Percentiles rank a stretch among this genome's conserved stretches.
Evolutionary conservation across 2,329 filamentous ascomycete genomes (phyloP).

Genomic region (Hymenoscyphus salicellus): DNA sequence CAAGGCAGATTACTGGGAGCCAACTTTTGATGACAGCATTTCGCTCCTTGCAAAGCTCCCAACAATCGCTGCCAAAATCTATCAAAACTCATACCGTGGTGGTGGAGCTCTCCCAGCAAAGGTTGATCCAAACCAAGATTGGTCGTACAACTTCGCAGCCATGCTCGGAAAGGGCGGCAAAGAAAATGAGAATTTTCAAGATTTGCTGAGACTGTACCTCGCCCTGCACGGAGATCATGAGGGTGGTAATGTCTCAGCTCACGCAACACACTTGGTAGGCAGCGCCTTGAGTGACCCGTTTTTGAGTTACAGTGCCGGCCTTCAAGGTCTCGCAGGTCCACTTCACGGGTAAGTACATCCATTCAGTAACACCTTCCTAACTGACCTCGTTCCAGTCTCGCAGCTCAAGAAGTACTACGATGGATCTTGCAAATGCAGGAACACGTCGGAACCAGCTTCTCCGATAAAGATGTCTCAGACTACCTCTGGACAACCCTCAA

Average conservation of each 20-base stretch:
- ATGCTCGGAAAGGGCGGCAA: slow-evolving; percentile 89
- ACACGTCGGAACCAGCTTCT: slow-evolving; percentile 73
- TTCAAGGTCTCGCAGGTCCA: slow-evolving; percentile 93
- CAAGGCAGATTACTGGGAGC: slow-evolving; percentile 99
- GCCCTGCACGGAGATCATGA: slow-evolving; percentile 98
- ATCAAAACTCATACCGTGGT: slow-evolving; percentile 83
- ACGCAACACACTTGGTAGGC: slow-evolving; percentile 91
- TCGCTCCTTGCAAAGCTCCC: slow-evolving; percentile 92
- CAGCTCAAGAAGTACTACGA: slow-evolving; percentile 93
- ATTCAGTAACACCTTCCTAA: background rate
- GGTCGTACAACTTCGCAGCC: slow-evolving; percentile 97
- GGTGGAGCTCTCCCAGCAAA: slow-evolving; percentile 72
- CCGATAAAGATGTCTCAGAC: slow-evolving; percentile 75
- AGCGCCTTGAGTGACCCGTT: slow-evolving; percentile 93
- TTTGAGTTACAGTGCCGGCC: slow-evolving; percentile 91
- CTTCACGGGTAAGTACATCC: slow-evolving; percentile 63
- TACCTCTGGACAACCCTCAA: slow-evolving; percentile 94
- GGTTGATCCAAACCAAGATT: slow-evolving; percentile 83
- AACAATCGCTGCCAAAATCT: slow-evolving; percentile 94
- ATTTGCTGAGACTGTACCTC: slow-evolving; percentile 88
- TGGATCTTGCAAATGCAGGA: slow-evolving; percentile 98
- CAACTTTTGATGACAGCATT: slow-evolving; percentile 93
- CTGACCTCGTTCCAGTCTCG: slow-evolving; percentile 62
- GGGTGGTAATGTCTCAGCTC: slow-evolving; percentile 94
- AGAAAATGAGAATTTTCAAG: slow-evolving; percentile 91